Base-by-base conservation (phyloP, 495 filamentous ascomycete genomes). In the Aspergillus sparsus region DNA sequence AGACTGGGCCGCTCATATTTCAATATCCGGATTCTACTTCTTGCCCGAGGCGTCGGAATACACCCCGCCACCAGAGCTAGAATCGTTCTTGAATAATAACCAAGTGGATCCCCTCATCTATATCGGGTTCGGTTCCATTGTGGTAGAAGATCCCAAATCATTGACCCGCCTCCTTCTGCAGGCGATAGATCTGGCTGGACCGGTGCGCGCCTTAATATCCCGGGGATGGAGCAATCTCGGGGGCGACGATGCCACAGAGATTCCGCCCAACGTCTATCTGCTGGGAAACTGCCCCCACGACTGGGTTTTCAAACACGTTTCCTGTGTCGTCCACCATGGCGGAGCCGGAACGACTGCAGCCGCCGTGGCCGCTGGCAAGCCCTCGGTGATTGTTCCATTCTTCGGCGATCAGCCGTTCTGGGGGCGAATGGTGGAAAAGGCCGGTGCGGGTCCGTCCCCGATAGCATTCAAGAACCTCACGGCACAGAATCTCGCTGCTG, bases 351-450 rank as follows among this genome's bases (percentile, higher is more conserved):
- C 44, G n/a, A 47, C 44, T 18, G 44, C 44, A 8, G 44, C 44
- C 6, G 44, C 44, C 15, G 44, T 47, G 4, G 44, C 78, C 86
- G 12, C 69, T 70, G 83, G 83, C 5, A 62, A 72, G n/a, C 82
- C 85, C 5, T 87, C 83, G 0, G 71, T 72, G 9, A 79, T 87
- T 3, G 77, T 87, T 1, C 85, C 85, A 5, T 87, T 88, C 68
- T 87, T 87, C 63, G 83, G 84, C 16, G 85, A 88, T 63, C 90
- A 94, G 70, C 80, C 83, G 21, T 94, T 93, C 70, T 94, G 90
- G 90, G 90, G 89, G 2, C 66, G 75, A 1, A 91, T 90, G 83
- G 79, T 92, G 13, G 62, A 55, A 0, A 53, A 71, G 57, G 81
- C 85, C 10, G 85, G 86, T 7, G 85, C 85, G 2, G 87, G 87